phyloP scores from a whole-genome alignment of 148 eudicot genomes.

The Gaultheria prostrata region DNA sequence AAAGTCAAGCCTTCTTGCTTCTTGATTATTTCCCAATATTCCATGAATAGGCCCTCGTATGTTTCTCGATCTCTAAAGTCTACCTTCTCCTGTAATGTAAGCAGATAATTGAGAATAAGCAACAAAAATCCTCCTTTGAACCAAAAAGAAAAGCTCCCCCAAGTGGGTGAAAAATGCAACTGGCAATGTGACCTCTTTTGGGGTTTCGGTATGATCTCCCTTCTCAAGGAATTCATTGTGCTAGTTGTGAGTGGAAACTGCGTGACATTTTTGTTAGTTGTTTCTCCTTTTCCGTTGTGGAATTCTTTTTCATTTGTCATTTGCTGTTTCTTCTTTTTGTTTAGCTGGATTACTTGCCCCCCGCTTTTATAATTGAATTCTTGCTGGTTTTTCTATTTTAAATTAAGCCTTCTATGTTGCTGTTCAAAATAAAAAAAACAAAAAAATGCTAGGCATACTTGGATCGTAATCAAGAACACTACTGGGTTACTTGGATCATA shows the following conservation, averaged over 20 bases:
- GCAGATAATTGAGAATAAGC: conserved; percentile 3
- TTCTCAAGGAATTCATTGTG: too few species aligned
- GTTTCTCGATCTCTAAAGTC: conserved; percentile 78
- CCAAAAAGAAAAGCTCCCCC: background rate
- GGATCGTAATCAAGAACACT: background rate
- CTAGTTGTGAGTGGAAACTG: too few species aligned
- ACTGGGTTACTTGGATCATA: background rate
- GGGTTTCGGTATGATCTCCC: too few species aligned
- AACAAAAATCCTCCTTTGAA: background rate
- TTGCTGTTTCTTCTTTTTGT: background rate
- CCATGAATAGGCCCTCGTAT: conserved; percentile 67
- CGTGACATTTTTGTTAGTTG: too few species aligned
- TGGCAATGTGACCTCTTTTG: background rate
- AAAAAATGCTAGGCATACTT: background rate
- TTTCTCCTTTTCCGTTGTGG: background rate
- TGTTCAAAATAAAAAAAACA: background rate
- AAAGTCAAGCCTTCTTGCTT: conserved; percentile 46
- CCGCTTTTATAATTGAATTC: background rate
- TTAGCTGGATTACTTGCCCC: background rate
- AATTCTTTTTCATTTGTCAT: background rate
- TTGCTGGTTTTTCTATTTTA: background rate
- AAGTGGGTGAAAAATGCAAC: background rate
- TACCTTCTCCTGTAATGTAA: conserved; percentile 50
- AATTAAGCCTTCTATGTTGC: background rate
- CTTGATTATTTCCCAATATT: conserved; percentile 67